phyloP scores from a whole-genome alignment of 768 basidiomycete genomes.

The Leccinum ochraceum region DNA sequence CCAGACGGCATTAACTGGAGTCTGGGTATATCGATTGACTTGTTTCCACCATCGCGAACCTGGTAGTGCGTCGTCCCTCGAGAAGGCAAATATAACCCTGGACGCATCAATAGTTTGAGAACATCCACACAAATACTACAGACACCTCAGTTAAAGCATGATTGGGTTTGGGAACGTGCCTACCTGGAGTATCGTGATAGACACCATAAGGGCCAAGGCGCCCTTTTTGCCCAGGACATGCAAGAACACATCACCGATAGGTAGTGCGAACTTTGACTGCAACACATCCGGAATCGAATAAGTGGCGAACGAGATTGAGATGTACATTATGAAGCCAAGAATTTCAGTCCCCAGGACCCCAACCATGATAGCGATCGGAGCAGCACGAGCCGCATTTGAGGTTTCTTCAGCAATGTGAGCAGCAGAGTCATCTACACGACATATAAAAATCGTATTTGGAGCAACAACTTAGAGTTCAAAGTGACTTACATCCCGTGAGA shows the following conservation, averaged over 20 bases:
- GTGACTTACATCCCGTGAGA: constrained; percentile 24
- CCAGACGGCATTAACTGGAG: constrained; percentile 44
- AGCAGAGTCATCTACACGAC: constrained; percentile 44
- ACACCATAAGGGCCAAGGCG: constrained; percentile 45
- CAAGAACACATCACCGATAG: constrained; percentile 44
- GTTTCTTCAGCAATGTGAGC: constrained; percentile 50
- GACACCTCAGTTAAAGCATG: background rate
- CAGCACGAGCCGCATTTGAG: constrained; percentile 42
- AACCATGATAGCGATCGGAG: constrained; percentile 46
- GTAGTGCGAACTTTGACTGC: constrained; percentile 36
- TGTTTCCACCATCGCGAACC: constrained; percentile 40
- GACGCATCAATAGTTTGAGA: constrained; percentile 50
- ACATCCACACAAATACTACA: constrained; percentile 43
- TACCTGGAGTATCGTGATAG: constrained; percentile 46
- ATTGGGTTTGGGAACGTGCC: background rate
- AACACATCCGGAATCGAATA: constrained; percentile 38
- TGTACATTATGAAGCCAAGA: constrained; percentile 44
- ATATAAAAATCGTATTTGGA: background rate
- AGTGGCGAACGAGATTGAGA: constrained; percentile 46
- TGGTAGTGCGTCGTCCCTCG: constrained; percentile 39
- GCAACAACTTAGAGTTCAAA: background rate
- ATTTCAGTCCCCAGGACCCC: constrained; percentile 41
- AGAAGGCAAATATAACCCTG: constrained; percentile 47
- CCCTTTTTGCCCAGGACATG: constrained; percentile 41
- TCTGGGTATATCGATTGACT: constrained; percentile 34